A percentile compares a stretch with the other conserved stretches of the same genome.
phyloP scores from a whole-genome alignment of 306 rosid species.

The Quercus agrifolia region DNA sequence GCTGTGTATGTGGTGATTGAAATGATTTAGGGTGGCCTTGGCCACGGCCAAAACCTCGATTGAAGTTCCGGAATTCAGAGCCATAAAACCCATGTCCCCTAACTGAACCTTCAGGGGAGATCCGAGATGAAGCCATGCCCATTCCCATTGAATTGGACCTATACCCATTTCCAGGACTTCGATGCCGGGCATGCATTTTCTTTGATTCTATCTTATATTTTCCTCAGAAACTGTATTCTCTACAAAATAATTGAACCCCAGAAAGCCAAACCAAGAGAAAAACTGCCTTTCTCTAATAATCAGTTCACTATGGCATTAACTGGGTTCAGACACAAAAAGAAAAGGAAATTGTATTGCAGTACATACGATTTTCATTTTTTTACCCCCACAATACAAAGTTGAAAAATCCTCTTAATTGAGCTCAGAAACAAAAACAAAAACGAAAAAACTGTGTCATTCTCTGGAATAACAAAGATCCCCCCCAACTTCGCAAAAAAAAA shows the following conservation, averaged over 20 bases:
- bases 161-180: conserved; percentile 58
- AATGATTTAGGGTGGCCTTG: conserved; percentile 39
- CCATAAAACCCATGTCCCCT: conserved; percentile 32
- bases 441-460: not conserved
- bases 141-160: conserved; percentile 47
- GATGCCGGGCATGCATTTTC: conserved; percentile 43
- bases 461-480: not conserved
- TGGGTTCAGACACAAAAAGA: not conserved
- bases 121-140: conserved; percentile 35
- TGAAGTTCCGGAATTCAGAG: conserved; percentile 32
- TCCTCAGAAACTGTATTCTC: not conserved
- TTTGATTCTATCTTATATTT: not conserved
- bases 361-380: not conserved
- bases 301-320: not conserved
- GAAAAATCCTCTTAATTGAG: not conserved
- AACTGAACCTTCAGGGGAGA: conserved; percentile 38
- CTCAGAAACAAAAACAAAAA: not conserved
- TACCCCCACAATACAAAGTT: not conserved
- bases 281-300: not conserved
- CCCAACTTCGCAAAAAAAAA: not conserved
- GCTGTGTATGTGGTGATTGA: conserved; percentile 23
- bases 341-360: not conserved
- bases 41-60: conserved; percentile 45
- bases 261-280: not conserved
- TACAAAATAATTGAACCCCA: not conserved